phyloP scores from a whole-genome alignment of 116 monocot species.

The Posidonia oceanica region DNA sequence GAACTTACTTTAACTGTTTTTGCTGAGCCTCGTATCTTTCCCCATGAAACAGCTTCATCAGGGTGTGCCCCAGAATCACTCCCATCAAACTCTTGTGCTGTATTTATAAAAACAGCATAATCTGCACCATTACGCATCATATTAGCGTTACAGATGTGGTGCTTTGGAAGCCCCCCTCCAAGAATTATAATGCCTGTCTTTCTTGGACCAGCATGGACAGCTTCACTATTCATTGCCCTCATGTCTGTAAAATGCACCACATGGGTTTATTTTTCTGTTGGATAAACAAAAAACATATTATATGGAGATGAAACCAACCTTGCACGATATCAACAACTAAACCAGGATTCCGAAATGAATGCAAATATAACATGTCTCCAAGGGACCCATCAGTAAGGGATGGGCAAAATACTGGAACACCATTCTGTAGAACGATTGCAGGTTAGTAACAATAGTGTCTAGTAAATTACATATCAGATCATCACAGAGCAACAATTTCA shows the following conservation, averaged over 20 bases:
- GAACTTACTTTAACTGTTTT: conserved; percentile 62
- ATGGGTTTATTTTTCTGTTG: neutral
- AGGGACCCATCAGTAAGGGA: conserved; percentile 90
- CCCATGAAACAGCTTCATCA: conserved; percentile 98
- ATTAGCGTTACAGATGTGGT: conserved; percentile 94
- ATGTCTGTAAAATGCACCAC: conserved; percentile 41
- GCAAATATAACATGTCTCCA: conserved; percentile 90
- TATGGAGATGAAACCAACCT: conserved; percentile 28
- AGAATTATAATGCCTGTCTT: conserved; percentile 89
- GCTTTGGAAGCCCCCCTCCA: conserved; percentile 92
- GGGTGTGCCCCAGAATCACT: conserved; percentile 96
- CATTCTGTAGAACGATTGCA: conserved; percentile 32
- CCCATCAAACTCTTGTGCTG: conserved; percentile 95
- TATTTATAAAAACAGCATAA: conserved; percentile 93
- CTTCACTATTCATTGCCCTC: conserved; percentile 75
- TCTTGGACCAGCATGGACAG: conserved; percentile 53
- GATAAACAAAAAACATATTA: neutral
- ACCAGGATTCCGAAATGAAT: conserved; percentile 70
- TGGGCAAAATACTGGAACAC: conserved; percentile 82
- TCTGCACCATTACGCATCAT: conserved; percentile 95
- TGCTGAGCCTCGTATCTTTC: conserved; percentile 76
- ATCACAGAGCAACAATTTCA: neutral
- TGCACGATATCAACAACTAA: conserved; percentile 79
- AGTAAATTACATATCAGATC: neutral
- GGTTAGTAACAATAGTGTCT: neutral